Conservation (phyloP, 257 asterid species). For the Nicotiana noctiflora region DNA sequence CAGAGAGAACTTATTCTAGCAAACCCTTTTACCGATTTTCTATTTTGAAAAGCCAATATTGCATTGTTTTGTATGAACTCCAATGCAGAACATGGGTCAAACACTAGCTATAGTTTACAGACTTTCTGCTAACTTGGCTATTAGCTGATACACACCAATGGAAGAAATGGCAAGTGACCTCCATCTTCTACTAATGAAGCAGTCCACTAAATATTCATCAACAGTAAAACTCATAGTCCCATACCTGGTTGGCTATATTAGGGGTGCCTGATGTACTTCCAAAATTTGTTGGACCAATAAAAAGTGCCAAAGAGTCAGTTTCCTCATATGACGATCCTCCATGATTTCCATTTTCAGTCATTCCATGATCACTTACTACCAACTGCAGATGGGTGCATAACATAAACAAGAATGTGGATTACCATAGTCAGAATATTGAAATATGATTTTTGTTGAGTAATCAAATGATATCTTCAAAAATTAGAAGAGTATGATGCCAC, state of each 20-base stretch:
- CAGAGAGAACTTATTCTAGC: background rate
- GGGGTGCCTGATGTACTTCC: slow-evolving; percentile 18
- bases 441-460: background rate
- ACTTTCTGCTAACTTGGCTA: background rate
- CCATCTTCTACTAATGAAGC: background rate
- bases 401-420: slow-evolving; percentile 6
- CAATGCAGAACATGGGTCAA: background rate
- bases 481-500: background rate
- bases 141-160: background rate
- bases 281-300: slow-evolving; percentile 41
- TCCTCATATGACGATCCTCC: slow-evolving; percentile 92
- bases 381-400: slow-evolving; percentile 41
- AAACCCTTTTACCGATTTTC: background rate
- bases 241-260: slow-evolving; percentile 64
- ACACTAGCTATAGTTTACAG: background rate
- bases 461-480: background rate
- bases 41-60: background rate
- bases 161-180: background rate
- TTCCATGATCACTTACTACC: slow-evolving; percentile 92
- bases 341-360: slow-evolving; percentile 85
- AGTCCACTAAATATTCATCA: background rate
- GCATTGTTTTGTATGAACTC: background rate
- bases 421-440: background rate
- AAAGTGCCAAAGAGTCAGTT: slow-evolving; percentile 85
- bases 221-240: background rate